Percentiles rank a stretch among this genome's conserved stretches.
These are phyloP conservation scores for Canavalia gladiata DNA, from an alignment of 306 rosid species.

Conservation along the genomic window DNA sequence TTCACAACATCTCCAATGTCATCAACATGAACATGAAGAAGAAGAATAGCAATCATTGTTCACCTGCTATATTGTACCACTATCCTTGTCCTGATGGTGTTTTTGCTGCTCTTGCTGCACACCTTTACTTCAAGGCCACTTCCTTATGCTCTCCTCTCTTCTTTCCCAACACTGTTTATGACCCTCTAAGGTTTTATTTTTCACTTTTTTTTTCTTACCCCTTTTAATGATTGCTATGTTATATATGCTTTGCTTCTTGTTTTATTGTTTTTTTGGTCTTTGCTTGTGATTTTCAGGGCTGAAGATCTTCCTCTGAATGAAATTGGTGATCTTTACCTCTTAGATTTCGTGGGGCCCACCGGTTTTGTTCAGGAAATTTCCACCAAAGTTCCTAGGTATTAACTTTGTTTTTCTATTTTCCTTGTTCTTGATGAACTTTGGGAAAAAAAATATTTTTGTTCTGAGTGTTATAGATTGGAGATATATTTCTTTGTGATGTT, in stretches of 20 bases:
- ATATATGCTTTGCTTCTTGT: not conserved
- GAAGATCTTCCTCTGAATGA: conserved; percentile 71
- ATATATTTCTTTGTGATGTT: conserved; percentile 10
- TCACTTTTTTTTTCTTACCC: not conserved
- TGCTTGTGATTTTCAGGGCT: conserved; percentile 45
- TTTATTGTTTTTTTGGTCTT: not conserved
- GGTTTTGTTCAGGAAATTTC: conserved; percentile 77
- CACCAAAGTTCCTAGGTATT: conserved; percentile 61
- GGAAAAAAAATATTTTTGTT: not conserved
- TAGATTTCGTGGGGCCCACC: conserved; percentile 80
- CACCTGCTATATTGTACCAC: conserved; percentile 85
- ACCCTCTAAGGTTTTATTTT: conserved; percentile 60
- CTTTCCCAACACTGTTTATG: conserved; percentile 86
- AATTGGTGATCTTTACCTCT: conserved; percentile 73
- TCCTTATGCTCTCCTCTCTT: conserved; percentile 58
- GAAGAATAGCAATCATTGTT: not conserved
- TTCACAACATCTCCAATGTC: not conserved
- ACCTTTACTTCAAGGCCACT: conserved; percentile 76
- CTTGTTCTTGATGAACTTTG: no score
- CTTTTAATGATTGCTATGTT: not conserved
- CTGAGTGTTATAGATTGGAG: not conserved
- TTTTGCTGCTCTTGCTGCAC: conserved; percentile 91
- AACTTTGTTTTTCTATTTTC: not conserved
- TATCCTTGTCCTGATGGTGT: conserved; percentile 95
- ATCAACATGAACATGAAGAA: conserved; percentile 5